Percentiles rank a stretch among this genome's conserved stretches.
These are phyloP conservation scores for Aspergillus ibericus DNA, from an alignment of 2,329 filamentous ascomycete species.

Conservation along the genomic window DNA sequence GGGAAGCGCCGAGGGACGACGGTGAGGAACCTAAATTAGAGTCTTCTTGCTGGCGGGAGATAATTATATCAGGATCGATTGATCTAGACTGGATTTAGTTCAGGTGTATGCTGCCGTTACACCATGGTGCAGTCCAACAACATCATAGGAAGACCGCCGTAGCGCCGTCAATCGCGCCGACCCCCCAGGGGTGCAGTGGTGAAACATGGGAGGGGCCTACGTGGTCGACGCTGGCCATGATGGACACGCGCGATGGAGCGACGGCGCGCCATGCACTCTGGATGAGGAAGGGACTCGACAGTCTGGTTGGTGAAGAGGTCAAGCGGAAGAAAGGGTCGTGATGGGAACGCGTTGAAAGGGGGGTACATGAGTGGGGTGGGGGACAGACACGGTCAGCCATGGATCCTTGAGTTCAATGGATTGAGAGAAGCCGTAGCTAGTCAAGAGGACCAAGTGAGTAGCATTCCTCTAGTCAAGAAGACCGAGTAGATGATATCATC, in stretches of 20 bases:
- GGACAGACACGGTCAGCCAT: neutral
- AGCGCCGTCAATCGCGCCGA: conserved; percentile 2
- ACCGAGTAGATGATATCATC: neutral
- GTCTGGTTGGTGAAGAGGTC: conserved; percentile 3
- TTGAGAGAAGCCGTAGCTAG: neutral
- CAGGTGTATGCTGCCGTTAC: neutral
- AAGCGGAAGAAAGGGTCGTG: conserved; percentile 9
- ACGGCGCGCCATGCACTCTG: neutral
- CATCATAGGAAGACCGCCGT: neutral
- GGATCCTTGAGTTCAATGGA: conserved; percentile 2
- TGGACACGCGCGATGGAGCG: conserved; percentile 7
- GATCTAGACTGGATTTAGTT: neutral
- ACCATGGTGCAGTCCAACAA: neutral
- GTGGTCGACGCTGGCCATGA: conserved; percentile 8
- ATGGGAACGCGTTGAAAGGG: conserved; percentile 25
- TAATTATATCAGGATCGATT: neutral
- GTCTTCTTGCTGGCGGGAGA: neutral
- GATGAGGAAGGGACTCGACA: neutral
- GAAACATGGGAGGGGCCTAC: conserved; percentile 11
- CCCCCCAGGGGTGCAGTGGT: conserved; percentile 7
- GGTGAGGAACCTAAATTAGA: neutral
- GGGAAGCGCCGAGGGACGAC: neutral
- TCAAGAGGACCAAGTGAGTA: neutral
- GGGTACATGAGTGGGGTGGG: conserved; percentile 4
- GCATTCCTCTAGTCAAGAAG: neutral